Percentiles rank a stretch among this genome's conserved stretches.
Evolutionary conservation across 2,329 filamentous ascomycete genomes (phyloP).

Genomic region (Ceratocystiopsis minuta): DNA sequence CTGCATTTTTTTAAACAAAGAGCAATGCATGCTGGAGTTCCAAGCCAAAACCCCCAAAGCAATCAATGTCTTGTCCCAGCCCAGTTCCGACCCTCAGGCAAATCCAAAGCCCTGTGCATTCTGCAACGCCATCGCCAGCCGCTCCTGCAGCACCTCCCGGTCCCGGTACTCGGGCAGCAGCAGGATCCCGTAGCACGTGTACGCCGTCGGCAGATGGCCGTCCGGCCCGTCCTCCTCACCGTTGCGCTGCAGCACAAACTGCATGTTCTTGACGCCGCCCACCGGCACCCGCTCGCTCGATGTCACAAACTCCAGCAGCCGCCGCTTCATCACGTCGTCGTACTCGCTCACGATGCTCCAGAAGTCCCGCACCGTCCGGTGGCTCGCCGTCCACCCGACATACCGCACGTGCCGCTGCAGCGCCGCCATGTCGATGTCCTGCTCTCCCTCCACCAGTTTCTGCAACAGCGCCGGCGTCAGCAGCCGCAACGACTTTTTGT

Average conservation of each 20-base stretch:
- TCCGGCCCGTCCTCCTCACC: conserved; percentile 38
- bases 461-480: conserved; percentile 56
- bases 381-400: conserved; percentile 56
- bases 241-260: conserved; percentile 70
- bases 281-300: conserved; percentile 81
- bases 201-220: conserved; percentile 60
- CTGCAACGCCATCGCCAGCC: conserved; percentile 69
- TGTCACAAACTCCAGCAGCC: conserved; percentile 83
- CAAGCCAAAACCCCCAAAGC: too few relatives aligned
- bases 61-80: too few relatives aligned
- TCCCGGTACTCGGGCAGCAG: conserved; percentile 67
- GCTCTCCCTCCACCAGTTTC: conserved; percentile 63
- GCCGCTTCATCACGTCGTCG: conserved; percentile 50
- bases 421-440: conserved; percentile 59
- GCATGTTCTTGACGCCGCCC: conserved; percentile 62
- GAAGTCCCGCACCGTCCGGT: conserved; percentile 59
- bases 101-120: conserved; percentile 83
- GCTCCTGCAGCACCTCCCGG: conserved; percentile 50
- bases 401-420: conserved; percentile 58
- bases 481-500: conserved; percentile 51
- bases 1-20: too few relatives aligned
- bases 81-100: conserved; percentile 26
- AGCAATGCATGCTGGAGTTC: too few relatives aligned
- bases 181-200: conserved; percentile 84
- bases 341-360: conserved; percentile 63